Evolutionary conservation across 345 rosid genomes (phyloP).

Genomic region (Crucihimalaya himalaica): DNA sequence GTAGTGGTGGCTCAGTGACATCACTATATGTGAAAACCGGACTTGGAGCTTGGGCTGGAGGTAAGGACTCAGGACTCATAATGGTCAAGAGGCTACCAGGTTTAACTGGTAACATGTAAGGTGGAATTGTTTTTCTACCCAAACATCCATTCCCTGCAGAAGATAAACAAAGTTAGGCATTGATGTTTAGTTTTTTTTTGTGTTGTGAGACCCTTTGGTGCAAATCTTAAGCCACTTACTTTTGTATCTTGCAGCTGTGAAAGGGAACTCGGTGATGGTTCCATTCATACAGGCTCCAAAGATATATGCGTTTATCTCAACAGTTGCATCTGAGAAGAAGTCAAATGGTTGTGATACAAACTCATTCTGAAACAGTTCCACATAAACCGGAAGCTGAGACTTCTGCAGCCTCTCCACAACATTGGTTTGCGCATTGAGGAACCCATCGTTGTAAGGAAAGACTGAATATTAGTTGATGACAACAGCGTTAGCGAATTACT

Average conservation of each 20-base stretch:
- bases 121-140: slow-evolving; percentile 8
- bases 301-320: slow-evolving; percentile 61
- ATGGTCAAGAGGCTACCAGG: slow-evolving; percentile 46
- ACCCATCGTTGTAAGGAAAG: slow-evolving; percentile 17
- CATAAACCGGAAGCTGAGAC: slow-evolving; percentile 59
- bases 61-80: not conserved
- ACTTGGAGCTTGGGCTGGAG: slow-evolving; percentile 64
- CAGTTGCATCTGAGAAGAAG: slow-evolving; percentile 70
- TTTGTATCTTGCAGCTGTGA: slow-evolving; percentile 66
- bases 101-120: slow-evolving; percentile 57
- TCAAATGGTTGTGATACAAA: slow-evolving; percentile 80
- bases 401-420: slow-evolving; percentile 48
- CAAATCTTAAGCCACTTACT: slow-evolving; percentile 49
- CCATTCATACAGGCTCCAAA: slow-evolving; percentile 40
- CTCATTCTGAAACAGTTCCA: slow-evolving; percentile 66
- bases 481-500: slow-evolving; percentile 60
- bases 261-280: slow-evolving; percentile 75
- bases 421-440: slow-evolving; percentile 41
- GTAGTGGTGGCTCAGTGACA: slow-evolving; percentile 9
- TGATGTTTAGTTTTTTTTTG: not conserved
- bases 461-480: slow-evolving; percentile 56
- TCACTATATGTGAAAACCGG: slow-evolving; percentile 39
- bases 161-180: not conserved
- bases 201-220: not conserved
- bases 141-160: slow-evolving; percentile 67